Evolutionary conservation across 371 early-diverging fungal species (phyloP).

Genomic region (Mucor saturninus): DNA sequence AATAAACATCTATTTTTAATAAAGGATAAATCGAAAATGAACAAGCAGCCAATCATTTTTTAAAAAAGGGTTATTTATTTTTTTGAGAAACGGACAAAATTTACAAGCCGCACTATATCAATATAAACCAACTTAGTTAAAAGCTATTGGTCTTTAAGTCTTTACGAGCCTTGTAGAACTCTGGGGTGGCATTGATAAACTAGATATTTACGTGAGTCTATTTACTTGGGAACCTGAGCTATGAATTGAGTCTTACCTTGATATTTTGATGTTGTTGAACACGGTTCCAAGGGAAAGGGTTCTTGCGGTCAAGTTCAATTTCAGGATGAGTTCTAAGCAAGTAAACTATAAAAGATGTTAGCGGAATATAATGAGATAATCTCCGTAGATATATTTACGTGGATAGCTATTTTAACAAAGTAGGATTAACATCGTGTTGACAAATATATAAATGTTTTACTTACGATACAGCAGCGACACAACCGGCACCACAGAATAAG

Average conservation of each 20-base stretch:
- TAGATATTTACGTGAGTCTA: not conserved
- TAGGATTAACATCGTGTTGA: not conserved
- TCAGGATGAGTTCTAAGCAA: slow-evolving; percentile 53
- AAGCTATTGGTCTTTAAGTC: slow-evolving; percentile 1
- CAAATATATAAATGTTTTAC: not conserved
- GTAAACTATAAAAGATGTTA: slow-evolving; percentile 34
- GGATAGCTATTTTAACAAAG: slow-evolving; percentile 22
- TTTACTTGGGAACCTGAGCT: not conserved
- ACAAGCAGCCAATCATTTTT: too few species aligned
- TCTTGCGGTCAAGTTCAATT: slow-evolving; percentile 50
- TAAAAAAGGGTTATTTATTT: too few species aligned
- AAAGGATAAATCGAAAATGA: too few species aligned
- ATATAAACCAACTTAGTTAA: not conserved
- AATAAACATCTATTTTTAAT: too few species aligned
- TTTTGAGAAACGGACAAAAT: too few species aligned
- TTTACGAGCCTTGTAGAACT: slow-evolving; percentile 19
- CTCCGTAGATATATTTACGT: slow-evolving; percentile 14
- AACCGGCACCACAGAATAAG: slow-evolving; percentile 50
- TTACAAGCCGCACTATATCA: too few species aligned
- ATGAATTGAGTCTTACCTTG: slow-evolving; percentile 32
- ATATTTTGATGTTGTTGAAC: slow-evolving; percentile 53
- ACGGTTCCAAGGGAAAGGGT: slow-evolving; percentile 52
- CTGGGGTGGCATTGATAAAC: slow-evolving; percentile 23
- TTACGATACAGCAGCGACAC: slow-evolving; percentile 52
- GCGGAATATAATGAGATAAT: not conserved